Evolutionary conservation across 2,329 filamentous ascomycete species (phyloP), one percentile per base, ranked within the genome.

Genomic region (Aspergillus chevalieri): DNA sequence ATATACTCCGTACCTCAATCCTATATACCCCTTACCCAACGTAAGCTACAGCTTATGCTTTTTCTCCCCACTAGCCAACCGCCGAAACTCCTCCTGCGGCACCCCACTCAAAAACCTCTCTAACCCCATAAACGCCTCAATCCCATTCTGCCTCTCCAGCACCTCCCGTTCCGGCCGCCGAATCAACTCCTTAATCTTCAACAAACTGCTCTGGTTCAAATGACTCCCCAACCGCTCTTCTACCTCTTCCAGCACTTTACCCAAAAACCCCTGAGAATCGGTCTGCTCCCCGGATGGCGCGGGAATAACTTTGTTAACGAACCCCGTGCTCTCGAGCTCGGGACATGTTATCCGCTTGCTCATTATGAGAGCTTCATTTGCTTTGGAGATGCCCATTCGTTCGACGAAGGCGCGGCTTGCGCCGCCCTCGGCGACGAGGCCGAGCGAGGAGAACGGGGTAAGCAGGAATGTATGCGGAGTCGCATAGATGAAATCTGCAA

Each of bases 291-390:
- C 78, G 24, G 75, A 74, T 33, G 78, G 71, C 9, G 75, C 73
- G 10, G 74, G 72, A 57, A 96, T 86, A 14, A 95, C 78, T 69
- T 85, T 87, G 62, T 96, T 97, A 42, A 94, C 88, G 63, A 89
- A 97, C 0, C 92, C 91, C 2, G 81, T 79, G 7, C 78, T 73
- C 54, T 91, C 76, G 26, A 97, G 77, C 64, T 95, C 89, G 21
- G 85, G 81, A 26, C 81, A 81, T 0, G 76, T 67, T 59, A 97
- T 87, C 42, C 84, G 79, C 69, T 86, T 87, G 62, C 86, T 90
- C 86, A 95, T 93, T 57, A 98, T 84, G 10, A 97, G 78, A 10
- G 93, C 92, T 76, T 97, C 93, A 64, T 94, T 95, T 8, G 90
- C 91, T 65, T 88, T 87, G 51, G 81, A 75, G 46, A 89, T 79